Conservation (phyloP, 2,329 filamentous ascomycete genomes). For the Ramularia collo-cygni region DNA sequence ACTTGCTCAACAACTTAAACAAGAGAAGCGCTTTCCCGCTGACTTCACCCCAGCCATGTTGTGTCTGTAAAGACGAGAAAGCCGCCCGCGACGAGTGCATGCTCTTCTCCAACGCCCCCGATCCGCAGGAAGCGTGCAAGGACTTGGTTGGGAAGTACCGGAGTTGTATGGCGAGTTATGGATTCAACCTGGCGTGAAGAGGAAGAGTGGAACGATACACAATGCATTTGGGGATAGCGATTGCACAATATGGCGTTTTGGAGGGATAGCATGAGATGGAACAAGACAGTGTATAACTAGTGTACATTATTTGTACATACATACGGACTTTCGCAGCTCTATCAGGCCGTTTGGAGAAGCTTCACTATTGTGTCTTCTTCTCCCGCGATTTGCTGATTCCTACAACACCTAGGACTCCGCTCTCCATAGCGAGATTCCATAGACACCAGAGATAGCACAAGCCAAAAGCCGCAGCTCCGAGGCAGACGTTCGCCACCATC, state of each 20-base stretch:
- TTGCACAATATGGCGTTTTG: slow-evolving; percentile 1
- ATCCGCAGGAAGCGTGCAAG: slow-evolving; percentile 78
- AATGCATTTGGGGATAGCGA: neutral
- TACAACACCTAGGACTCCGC: slow-evolving; percentile 36
- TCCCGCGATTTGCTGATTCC: slow-evolving; percentile 21
- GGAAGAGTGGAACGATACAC: neutral
- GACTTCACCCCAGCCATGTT: slow-evolving; percentile 65
- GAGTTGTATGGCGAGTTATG: slow-evolving; percentile 86
- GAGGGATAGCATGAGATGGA: neutral
- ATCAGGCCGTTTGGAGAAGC: neutral
- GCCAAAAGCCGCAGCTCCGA: slow-evolving; percentile 78
- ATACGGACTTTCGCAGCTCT: neutral
- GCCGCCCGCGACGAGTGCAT: slow-evolving; percentile 92
- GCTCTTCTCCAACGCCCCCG: slow-evolving; percentile 82
- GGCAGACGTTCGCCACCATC: slow-evolving; percentile 82
- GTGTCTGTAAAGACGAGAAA: slow-evolving; percentile 96
- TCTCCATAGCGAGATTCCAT: slow-evolving; percentile 58
- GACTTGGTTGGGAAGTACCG: slow-evolving; percentile 78
- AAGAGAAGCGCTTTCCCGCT: neutral
- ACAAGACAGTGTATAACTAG: slow-evolving; percentile 3
- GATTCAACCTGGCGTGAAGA: slow-evolving; percentile 57
- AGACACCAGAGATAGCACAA: slow-evolving; percentile 91
- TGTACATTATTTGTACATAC: slow-evolving; percentile 8
- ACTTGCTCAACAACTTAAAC: neutral
- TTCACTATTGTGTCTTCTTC: slow-evolving; percentile 35